A percentile compares a stretch with the other conserved stretches of the same genome.
Conservation (phyloP, 1,139 yeast species). For the Pichia sp. region DNA sequence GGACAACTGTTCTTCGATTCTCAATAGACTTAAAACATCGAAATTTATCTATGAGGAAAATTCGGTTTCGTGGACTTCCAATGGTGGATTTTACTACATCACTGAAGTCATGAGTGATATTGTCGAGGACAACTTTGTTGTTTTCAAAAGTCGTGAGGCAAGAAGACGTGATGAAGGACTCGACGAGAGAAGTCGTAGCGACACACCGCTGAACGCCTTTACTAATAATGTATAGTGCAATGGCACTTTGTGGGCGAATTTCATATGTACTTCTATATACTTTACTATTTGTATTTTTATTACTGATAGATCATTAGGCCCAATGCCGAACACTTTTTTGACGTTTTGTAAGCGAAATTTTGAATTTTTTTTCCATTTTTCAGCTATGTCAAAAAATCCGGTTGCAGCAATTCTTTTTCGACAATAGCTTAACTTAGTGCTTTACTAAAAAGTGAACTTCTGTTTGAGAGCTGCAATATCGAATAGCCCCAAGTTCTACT, state of each 20-base stretch:
- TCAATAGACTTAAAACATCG: constrained; percentile 64
- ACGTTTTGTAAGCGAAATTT: background rate
- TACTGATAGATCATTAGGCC: background rate
- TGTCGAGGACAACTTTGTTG: constrained; percentile 37
- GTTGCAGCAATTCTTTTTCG: background rate
- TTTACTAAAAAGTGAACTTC: background rate
- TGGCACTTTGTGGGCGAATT: background rate
- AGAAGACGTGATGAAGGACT: constrained; percentile 17
- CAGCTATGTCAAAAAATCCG: background rate
- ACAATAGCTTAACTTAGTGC: background rate
- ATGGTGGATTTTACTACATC: constrained; percentile 74
- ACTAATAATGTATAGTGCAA: constrained; percentile 27
- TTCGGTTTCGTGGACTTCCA: constrained; percentile 88
- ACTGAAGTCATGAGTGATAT: constrained; percentile 58
- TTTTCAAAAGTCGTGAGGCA: constrained; percentile 21
- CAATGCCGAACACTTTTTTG: background rate
- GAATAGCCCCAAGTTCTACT: too few relatives aligned
- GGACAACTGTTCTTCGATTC: constrained; percentile 52
- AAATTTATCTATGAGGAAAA: constrained; percentile 61
- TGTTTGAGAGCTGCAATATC: too few relatives aligned
- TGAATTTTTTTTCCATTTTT: background rate
- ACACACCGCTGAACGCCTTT: constrained; percentile 29
- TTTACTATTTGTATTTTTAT: background rate
- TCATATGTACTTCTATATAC: background rate
- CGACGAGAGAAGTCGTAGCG: constrained; percentile 20